Conservation (phyloP, 108 stramenopile species). For the Aurantiochytrium sp. region DNA sequence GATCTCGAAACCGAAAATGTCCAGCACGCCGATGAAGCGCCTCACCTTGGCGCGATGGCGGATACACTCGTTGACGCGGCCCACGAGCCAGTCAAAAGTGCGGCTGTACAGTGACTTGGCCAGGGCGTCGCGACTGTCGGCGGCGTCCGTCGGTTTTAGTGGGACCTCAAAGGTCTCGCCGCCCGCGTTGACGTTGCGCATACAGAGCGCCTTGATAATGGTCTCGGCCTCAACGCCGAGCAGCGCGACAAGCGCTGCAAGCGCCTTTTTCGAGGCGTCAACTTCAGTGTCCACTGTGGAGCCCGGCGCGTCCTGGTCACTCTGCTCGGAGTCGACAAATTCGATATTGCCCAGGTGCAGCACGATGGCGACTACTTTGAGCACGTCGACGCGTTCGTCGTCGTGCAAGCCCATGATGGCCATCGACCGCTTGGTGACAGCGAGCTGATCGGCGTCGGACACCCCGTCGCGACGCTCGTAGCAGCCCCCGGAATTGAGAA, state of each 20-base stretch:
- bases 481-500: background rate
- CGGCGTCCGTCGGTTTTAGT: slow-evolving; percentile 68
- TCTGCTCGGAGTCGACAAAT: slow-evolving; percentile 38
- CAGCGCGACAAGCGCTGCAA: slow-evolving; percentile 46
- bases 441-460: slow-evolving; percentile 65
- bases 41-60: slow-evolving; percentile 37
- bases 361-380: slow-evolving; percentile 45
- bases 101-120: slow-evolving; percentile 83
- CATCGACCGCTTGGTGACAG: background rate
- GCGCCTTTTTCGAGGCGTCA: slow-evolving; percentile 9
- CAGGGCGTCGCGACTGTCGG: slow-evolving; percentile 83
- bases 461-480: slow-evolving; percentile 71
- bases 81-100: slow-evolving; percentile 86
- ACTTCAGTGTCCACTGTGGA: background rate
- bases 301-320: background rate
- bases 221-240: slow-evolving; percentile 41
- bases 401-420: slow-evolving; percentile 14
- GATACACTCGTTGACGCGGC: slow-evolving; percentile 71
- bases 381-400: slow-evolving; percentile 26
- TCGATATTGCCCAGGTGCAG: slow-evolving; percentile 37
- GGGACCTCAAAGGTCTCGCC: background rate
- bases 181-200: slow-evolving; percentile 24
- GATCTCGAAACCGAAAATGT: slow-evolving; percentile 58
- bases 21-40: slow-evolving; percentile 48
- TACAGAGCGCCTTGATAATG: slow-evolving; percentile 23